phyloP scores from a whole-genome alignment of 768 basidiomycete species.

The Kwoniella sp. region DNA sequence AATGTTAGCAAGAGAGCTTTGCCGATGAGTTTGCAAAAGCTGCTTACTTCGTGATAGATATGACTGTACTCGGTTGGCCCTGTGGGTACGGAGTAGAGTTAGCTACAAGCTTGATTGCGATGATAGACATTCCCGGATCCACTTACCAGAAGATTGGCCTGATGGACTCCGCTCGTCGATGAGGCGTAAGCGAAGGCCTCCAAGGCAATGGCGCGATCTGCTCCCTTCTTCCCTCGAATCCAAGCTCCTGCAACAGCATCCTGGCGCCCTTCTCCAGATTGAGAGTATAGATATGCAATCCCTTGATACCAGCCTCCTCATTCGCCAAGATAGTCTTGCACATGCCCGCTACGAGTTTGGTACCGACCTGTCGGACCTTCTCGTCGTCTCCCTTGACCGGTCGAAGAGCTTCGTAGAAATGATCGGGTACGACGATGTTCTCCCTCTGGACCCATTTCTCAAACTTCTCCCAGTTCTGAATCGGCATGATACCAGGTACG shows the following conservation, averaged over 20 bases:
- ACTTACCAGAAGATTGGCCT: constrained; percentile 89
- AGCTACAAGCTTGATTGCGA: constrained; percentile 1
- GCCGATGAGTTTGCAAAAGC: neutral
- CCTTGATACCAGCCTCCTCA: constrained; percentile 73
- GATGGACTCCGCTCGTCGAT: constrained; percentile 84
- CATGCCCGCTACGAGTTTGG: constrained; percentile 92
- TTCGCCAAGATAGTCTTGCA: constrained; percentile 81
- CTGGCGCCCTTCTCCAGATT: constrained; percentile 93
- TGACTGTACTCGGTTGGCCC: constrained; percentile 91
- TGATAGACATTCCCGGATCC: too few species aligned
- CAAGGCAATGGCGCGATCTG: constrained; percentile 94
- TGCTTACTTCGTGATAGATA: constrained; percentile 76
- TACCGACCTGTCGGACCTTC: constrained; percentile 87
- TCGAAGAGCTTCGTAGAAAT: constrained; percentile 73
- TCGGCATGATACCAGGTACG: constrained; percentile 90
- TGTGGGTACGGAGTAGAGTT: constrained; percentile 10
- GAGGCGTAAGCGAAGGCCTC: constrained; percentile 95
- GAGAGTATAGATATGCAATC: constrained; percentile 96
- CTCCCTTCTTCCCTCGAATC: constrained; percentile 65
- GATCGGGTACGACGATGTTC: constrained; percentile 67
- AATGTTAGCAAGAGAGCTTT: neutral
- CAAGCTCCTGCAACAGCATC: constrained; percentile 90
- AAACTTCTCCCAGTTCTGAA: constrained; percentile 96
- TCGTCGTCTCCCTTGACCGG: constrained; percentile 91
- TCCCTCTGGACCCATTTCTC: constrained; percentile 63